Conservation (phyloP, 148 eudicot genomes). For the Persicaria tinctoria region DNA sequence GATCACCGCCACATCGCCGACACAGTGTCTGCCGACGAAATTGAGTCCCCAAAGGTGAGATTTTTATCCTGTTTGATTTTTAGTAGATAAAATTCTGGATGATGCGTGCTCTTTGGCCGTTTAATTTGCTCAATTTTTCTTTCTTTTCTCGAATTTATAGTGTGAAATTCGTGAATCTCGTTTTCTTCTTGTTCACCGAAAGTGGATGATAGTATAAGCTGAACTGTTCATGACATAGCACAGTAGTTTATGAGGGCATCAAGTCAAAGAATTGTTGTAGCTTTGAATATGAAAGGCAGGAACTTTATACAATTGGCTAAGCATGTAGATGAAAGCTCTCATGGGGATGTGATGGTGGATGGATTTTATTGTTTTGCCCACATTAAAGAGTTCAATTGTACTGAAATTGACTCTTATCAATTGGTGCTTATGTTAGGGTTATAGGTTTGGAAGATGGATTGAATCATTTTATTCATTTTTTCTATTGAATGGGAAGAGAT, state of each 20-base stretch:
- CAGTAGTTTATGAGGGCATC: neutral
- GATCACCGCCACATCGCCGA: constrained; percentile 1
- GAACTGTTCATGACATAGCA: neutral
- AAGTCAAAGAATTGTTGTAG: neutral
- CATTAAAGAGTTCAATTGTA: neutral
- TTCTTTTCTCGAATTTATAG: neutral
- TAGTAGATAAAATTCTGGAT: neutral
- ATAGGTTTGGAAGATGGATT: neutral
- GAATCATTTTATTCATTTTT: neutral
- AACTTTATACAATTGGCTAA: neutral
- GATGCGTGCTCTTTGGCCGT: neutral
- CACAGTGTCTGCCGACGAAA: neutral
- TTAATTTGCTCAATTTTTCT: neutral
- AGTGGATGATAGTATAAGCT: neutral
- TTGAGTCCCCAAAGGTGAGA: neutral
- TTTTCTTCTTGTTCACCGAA: neutral
- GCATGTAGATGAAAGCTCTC: neutral
- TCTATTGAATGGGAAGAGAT: neutral
- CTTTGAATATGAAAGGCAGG: neutral
- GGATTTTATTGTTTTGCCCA: neutral
- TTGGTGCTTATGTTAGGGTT: neutral
- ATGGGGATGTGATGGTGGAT: neutral
- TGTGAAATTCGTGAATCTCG: neutral
- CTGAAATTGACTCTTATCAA: neutral
- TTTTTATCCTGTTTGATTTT: neutral